Evolutionary conservation across 2,329 filamentous ascomycete species (phyloP).

Genomic region (Ophiostoma perfectum): DNA sequence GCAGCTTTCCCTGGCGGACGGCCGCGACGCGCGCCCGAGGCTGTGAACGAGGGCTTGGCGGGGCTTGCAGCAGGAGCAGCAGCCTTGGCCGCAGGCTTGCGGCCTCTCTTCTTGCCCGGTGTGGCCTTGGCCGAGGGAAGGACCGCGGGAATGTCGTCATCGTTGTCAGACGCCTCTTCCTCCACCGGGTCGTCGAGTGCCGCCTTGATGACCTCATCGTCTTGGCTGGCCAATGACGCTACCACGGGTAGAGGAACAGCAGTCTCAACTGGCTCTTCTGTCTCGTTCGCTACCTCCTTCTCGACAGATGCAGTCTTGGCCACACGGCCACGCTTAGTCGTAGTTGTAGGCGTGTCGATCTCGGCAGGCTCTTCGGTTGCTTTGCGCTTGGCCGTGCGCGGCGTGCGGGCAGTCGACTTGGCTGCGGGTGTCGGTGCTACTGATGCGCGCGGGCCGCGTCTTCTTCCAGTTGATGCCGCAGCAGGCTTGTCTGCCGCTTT

Average conservation of each 20-base stretch:
- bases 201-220: neutral
- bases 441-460: neutral
- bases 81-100: constrained; percentile 13
- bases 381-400: constrained; percentile 29
- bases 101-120: constrained; percentile 15
- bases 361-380: constrained; percentile 25
- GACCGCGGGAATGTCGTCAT: constrained; percentile 7
- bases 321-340: constrained; percentile 25
- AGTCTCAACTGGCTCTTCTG: neutral
- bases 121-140: neutral
- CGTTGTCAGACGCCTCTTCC: neutral
- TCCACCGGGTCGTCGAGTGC: neutral
- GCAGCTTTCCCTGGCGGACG: constrained; percentile 18
- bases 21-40: constrained; percentile 17
- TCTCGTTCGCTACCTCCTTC: neutral
- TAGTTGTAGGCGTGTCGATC: constrained; percentile 9
- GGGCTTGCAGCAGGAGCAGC: neutral
- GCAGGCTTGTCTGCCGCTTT: neutral
- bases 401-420: constrained; percentile 13
- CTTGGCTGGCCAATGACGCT: neutral
- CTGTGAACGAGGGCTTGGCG: constrained; percentile 4
- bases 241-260: neutral
- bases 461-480: neutral
- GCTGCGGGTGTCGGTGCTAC: neutral
- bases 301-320: neutral